Percentiles rank a stretch among this genome's conserved stretches.
These are phyloP conservation scores for Talaromyces verruculosus DNA, from an alignment of 2,329 filamentous ascomycete species.

Conservation along the genomic window DNA sequence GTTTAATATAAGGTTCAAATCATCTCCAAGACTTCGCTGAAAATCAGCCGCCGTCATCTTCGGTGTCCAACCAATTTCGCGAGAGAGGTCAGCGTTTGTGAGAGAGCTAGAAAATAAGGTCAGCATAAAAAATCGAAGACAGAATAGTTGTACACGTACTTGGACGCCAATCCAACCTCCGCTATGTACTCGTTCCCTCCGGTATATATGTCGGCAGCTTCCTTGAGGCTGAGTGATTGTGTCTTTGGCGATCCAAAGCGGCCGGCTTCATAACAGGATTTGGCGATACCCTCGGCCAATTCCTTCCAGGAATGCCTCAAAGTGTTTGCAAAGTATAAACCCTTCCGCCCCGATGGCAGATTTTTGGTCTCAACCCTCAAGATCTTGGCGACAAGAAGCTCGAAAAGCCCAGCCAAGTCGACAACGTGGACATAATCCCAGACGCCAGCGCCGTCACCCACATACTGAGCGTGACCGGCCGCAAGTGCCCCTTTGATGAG, in stretches of 20 bases:
- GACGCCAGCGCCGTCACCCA: neutral
- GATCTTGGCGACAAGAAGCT: neutral
- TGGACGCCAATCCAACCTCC: conserved; percentile 3
- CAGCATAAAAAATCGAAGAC: neutral
- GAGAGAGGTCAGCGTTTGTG: neutral
- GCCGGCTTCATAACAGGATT: neutral
- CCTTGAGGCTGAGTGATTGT: neutral
- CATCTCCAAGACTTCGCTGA: neutral
- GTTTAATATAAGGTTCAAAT: neutral
- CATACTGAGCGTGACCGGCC: neutral
- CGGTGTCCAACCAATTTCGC: conserved; percentile 2
- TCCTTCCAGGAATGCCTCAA: conserved; percentile 11
- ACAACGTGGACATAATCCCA: conserved; percentile 16
- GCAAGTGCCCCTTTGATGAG: conserved; percentile 4
- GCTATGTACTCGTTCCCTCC: conserved; percentile 9
- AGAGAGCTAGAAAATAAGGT: neutral
- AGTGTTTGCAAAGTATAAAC: neutral
- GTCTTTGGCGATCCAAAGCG: neutral
- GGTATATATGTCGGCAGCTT: conserved; percentile 6
- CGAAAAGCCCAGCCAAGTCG: conserved; percentile 7
- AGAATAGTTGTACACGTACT: neutral
- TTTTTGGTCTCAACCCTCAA: neutral
- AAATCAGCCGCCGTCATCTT: neutral
- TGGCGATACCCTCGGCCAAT: neutral
- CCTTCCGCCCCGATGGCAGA: neutral